Percentiles rank a stretch among this genome's conserved stretches.
Evolutionary conservation across 140 eudicot genomes (phyloP).

Genomic region (Ambrosia hybrid): DNA sequence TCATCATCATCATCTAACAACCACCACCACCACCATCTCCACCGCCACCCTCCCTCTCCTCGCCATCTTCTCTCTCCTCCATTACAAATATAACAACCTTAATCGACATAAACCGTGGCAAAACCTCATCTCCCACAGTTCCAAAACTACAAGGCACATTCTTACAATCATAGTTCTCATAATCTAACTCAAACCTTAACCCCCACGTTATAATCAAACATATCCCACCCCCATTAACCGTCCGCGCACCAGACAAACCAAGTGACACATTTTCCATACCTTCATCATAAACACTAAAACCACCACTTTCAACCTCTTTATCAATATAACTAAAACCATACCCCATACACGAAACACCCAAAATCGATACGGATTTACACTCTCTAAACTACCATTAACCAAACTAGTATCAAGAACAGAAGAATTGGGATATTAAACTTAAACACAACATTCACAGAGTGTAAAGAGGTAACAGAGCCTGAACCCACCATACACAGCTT

Average conservation of each 20-base stretch:
- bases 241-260: constrained; percentile 31
- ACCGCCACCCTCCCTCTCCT: no score
- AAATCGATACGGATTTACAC: constrained; percentile 46
- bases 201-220: constrained; percentile 42
- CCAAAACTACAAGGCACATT: constrained; percentile 54
- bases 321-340: constrained; percentile 53
- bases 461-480: constrained; percentile 38
- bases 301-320: constrained; percentile 38
- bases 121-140: constrained; percentile 33
- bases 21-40: no score
- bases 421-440: constrained; percentile 57
- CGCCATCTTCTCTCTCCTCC: constrained; percentile 37
- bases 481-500: constrained; percentile 85
- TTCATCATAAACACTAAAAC: constrained; percentile 42
- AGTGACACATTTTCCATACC: constrained; percentile 44
- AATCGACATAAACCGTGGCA: constrained; percentile 54
- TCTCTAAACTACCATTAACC: constrained; percentile 70
- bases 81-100: constrained; percentile 56
- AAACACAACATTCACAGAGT: constrained; percentile 54
- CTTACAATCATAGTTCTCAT: constrained; percentile 47
- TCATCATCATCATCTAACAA: no score
- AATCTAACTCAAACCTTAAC: constrained; percentile 55
- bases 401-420: constrained; percentile 59
- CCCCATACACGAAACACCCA: constrained; percentile 58
- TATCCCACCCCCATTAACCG: no score